Base-by-base conservation (phyloP, 2,329 filamentous ascomycete genomes). In the Aspergillus viridinutans region DNA sequence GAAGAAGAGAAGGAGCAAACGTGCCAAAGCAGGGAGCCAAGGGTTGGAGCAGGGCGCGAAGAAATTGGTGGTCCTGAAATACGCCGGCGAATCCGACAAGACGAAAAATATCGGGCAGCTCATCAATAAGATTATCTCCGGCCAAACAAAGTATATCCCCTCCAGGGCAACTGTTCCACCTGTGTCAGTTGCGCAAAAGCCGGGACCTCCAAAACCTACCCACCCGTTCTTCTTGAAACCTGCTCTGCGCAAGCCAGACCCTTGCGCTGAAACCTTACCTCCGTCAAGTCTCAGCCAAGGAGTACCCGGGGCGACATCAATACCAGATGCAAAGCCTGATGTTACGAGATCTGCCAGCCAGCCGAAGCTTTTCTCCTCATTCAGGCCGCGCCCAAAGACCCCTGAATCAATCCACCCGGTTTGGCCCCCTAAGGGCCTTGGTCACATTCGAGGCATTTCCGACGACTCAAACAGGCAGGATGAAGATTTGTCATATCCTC, bases 211-310 rank as follows among this genome's bases (percentile, higher is more conserved):
- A 6, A 85, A 83, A 64, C 63, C 77, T 1, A 82, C 83, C 0
- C 86, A 92, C 72, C 88, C 89, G 0, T 90, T 92, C 67, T 92
- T 92, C 66, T 68, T 81, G 17, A 83, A 82, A 5, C 89, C 86
- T 63, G 23, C 77, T 6, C 70, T 72, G 8, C 69, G 58, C 28
- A 68, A 65, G 23, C 4, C 56, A 0, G 60, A 63, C 4, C 8
- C 26, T 3, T 12, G 28, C 6, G 20, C 40, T 12, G 28, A 51
- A 26, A 35, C 52, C 51, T 28, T 32, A 10, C 21, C 32, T 3
- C 26, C 55, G 2, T 20, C 38, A 1, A 32, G 25, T 50, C 21
- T 17, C 50, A 6, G 51, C 49, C 14, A 38, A 50, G 9, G 32
- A 52, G 26, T 21, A 28, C 4, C 12, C 25, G 21, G 52, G 23